Evolutionary conservation across 2,329 filamentous ascomycete species (phyloP).

Genomic region (Meredithiella fracta): DNA sequence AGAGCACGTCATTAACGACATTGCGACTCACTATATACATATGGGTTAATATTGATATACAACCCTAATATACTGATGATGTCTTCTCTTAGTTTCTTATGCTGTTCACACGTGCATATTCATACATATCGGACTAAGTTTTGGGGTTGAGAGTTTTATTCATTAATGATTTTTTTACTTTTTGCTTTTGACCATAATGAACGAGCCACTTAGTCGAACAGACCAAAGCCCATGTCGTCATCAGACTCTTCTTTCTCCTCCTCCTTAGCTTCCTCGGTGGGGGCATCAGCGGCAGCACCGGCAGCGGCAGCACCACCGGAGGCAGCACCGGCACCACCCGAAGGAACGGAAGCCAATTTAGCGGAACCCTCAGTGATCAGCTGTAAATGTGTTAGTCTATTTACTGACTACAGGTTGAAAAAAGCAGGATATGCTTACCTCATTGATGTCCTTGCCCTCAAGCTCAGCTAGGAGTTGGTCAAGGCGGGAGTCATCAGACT

Average conservation of each 20-base stretch:
- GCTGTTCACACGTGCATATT: too few species aligned
- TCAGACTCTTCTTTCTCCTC: constrained; percentile 46
- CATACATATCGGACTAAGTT: too few species aligned
- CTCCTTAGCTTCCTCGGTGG: constrained; percentile 52
- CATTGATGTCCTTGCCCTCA: constrained; percentile 78
- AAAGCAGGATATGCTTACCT: too few species aligned
- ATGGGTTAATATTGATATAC: too few species aligned
- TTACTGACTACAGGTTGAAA: neutral
- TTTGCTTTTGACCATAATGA: constrained; percentile 14
- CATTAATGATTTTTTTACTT: constrained; percentile 15
- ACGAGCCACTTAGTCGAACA: constrained; percentile 48
- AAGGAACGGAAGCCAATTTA: constrained; percentile 97
- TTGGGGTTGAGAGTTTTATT: constrained; percentile 7
- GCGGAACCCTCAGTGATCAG: constrained; percentile 74
- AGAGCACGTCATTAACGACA: too few species aligned
- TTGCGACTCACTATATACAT: too few species aligned
- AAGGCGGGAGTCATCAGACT: constrained; percentile 79
- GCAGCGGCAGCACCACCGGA: constrained; percentile 49
- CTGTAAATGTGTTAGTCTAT: constrained; percentile 30
- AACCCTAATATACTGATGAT: too few species aligned
- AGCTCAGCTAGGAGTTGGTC: constrained; percentile 79
- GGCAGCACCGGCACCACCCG: constrained; percentile 66
- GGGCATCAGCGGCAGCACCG: constrained; percentile 46
- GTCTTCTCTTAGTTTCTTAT: too few species aligned
- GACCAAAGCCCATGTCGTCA: constrained; percentile 38